Percentiles rank a stretch among this genome's conserved stretches.
These are phyloP conservation scores for Umbelopsis isabellina DNA, from an alignment of 192 early-diverging fungal genomes.

Conservation along the genomic window DNA sequence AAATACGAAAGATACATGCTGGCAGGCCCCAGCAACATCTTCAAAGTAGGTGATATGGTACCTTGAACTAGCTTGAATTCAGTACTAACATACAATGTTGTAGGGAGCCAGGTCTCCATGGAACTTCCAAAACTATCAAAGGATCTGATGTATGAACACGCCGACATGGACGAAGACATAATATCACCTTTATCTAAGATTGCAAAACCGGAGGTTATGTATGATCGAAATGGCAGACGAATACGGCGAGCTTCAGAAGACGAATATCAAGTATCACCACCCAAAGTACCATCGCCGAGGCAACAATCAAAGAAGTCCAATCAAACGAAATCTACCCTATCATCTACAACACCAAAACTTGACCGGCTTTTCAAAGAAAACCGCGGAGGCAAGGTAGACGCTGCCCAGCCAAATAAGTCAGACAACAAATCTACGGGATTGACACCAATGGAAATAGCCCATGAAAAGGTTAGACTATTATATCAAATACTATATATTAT, in stretches of 20 bases:
- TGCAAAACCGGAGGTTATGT: background rate
- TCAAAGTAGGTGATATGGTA: background rate
- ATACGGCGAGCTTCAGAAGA: background rate
- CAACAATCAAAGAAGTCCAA: too few species aligned
- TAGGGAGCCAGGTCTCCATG: too few species aligned
- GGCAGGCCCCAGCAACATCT: background rate
- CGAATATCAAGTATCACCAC: background rate
- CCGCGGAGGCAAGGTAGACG: background rate
- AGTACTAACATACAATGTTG: too few species aligned
- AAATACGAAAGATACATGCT: background rate
- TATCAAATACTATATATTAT: background rate
- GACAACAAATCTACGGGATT: background rate
- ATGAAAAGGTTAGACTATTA: background rate
- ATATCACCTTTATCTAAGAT: background rate
- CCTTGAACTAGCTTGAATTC: too few species aligned
- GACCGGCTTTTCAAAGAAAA: conserved; percentile 12
- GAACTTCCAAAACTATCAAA: background rate
- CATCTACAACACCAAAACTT: background rate
- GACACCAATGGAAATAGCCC: background rate
- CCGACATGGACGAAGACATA: background rate
- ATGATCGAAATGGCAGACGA: conserved; percentile 1
- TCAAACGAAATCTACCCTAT: too few species aligned
- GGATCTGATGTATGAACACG: background rate
- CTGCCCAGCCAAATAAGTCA: too few species aligned
- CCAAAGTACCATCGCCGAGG: too few species aligned